A percentile compares a stretch with the other conserved stretches of the same genome.
These are phyloP conservation scores for Clavispora santaluciae DNA, from an alignment of 805 yeast species.

Conservation along the genomic window DNA sequence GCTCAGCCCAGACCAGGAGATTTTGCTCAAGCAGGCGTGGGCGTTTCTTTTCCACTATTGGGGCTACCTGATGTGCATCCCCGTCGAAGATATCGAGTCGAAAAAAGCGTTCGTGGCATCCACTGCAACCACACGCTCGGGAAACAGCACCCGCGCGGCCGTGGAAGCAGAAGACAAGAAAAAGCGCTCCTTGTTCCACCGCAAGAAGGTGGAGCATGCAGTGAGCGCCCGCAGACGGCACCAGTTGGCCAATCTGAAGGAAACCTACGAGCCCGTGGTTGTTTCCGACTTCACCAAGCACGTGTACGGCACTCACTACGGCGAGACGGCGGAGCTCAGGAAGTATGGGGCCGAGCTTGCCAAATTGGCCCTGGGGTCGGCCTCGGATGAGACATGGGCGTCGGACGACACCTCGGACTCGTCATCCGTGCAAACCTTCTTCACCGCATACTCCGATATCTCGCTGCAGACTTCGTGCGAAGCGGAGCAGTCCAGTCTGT, in stretches of 20 bases:
- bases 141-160: conserved; percentile 2
- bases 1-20: conserved; percentile 20
- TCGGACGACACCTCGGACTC: conserved; percentile 13
- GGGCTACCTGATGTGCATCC: conserved; percentile 42
- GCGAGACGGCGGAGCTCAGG: conserved; percentile 7
- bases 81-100: conserved; percentile 23
- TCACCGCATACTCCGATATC: conserved; percentile 27
- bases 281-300: conserved; percentile 19
- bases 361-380: conserved; percentile 15
- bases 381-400: conserved; percentile 5
- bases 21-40: conserved; percentile 16
- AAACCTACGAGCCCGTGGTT: conserved; percentile 20
- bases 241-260: conserved; percentile 25
- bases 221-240: conserved; percentile 23
- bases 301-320: conserved; percentile 19
- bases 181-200: conserved; percentile 26
- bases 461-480: conserved; percentile 14
- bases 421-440: conserved; percentile 28
- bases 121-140: conserved; percentile 10
- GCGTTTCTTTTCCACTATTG: conserved; percentile 20
- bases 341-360: conserved; percentile 17
- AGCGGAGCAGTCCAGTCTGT: background rate
- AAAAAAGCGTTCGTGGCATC: conserved; percentile 31
- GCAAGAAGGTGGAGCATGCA: conserved; percentile 9
- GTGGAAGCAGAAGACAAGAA: conserved; percentile 22